A percentile compares a stretch with the other conserved stretches of the same genome.
phyloP scores from a whole-genome alignment of 495 filamentous ascomycete genomes.

The Pyrenopolyporus hunteri region DNA sequence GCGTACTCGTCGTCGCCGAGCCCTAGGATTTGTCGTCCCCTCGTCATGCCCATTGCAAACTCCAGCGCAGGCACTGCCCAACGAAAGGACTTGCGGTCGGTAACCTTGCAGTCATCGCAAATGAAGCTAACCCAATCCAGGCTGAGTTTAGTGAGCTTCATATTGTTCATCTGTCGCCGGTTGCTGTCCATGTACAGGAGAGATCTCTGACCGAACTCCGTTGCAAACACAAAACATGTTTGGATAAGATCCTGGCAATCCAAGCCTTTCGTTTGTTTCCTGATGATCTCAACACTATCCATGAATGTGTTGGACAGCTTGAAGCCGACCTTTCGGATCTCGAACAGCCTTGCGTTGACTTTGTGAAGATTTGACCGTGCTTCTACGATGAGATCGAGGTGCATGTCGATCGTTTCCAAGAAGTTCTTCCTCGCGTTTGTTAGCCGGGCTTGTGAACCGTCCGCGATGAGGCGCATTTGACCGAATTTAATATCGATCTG shows the following conservation, averaged over 20 bases:
- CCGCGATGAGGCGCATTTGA: conserved; percentile 86
- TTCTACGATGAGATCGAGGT: conserved; percentile 86
- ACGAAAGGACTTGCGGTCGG: conserved; percentile 94
- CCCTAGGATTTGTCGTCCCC: conserved; percentile 85
- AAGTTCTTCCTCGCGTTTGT: conserved; percentile 78
- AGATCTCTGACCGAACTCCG: conserved; percentile 95
- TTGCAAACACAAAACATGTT: conserved; percentile 98
- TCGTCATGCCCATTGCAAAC: conserved; percentile 96
- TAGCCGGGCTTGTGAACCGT: conserved; percentile 81
- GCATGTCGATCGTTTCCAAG: conserved; percentile 74
- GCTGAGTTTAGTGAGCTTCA: conserved; percentile 88
- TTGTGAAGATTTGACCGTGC: conserved; percentile 90
- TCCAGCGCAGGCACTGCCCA: conserved; percentile 96
- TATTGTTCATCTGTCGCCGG: conserved; percentile 91
- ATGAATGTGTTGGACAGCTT: conserved; percentile 98
- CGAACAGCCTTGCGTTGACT: conserved; percentile 88
- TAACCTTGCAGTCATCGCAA: conserved; percentile 92
- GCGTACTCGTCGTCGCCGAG: conserved; percentile 87
- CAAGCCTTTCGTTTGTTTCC: conserved; percentile 79
- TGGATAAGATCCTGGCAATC: conserved; percentile 96
- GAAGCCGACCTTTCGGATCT: conserved; percentile 95
- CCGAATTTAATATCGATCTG: conserved; percentile 85
- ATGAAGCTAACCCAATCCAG: conserved; percentile 98
- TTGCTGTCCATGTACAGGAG: conserved; percentile 93
- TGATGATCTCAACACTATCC: conserved; percentile 94